A percentile compares a stretch with the other conserved stretches of the same genome.
These are phyloP conservation scores for Coleophoma cylindrospora DNA, from an alignment of 2,329 filamentous ascomycete genomes.

Conservation along the genomic window DNA sequence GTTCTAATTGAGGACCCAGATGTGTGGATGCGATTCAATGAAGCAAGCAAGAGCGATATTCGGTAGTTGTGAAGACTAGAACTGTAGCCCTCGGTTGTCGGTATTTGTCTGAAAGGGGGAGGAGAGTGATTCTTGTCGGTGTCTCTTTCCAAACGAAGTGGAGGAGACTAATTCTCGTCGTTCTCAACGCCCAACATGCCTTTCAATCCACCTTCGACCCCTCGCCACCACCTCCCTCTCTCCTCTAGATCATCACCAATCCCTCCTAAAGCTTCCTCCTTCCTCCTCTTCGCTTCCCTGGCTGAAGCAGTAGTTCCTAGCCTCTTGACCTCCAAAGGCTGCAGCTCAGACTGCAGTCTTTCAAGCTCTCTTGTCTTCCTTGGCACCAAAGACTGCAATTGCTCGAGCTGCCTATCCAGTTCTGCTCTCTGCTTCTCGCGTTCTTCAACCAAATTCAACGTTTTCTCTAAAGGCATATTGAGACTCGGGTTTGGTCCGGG, in stretches of 20 bases:
- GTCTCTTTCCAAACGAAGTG: too few relatives aligned
- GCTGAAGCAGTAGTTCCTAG: constrained; percentile 61
- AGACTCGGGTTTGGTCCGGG: constrained; percentile 39
- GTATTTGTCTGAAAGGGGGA: too few relatives aligned
- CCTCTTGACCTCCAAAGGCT: constrained; percentile 62
- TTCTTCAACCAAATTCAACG: constrained; percentile 45
- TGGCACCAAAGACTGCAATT: constrained; percentile 55
- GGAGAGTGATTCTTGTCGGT: too few relatives aligned
- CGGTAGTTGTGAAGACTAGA: too few relatives aligned
- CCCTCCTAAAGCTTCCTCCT: constrained; percentile 60
- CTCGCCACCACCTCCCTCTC: constrained; percentile 69
- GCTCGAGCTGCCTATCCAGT: constrained; percentile 59
- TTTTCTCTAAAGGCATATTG: constrained; percentile 53
- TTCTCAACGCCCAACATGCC: constrained; percentile 56
- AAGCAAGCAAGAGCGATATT: too few relatives aligned
- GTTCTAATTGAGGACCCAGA: too few relatives aligned
- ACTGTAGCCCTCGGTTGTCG: too few relatives aligned
- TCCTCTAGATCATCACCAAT: constrained; percentile 71
- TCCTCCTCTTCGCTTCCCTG: constrained; percentile 64
- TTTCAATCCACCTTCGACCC: constrained; percentile 58
- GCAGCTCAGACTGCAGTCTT: constrained; percentile 61
- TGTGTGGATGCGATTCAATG: too few relatives aligned
- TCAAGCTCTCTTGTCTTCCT: constrained; percentile 64
- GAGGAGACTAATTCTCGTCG: too few relatives aligned
- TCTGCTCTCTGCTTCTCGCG: constrained; percentile 46